These are phyloP conservation scores for Boletales sp. DNA, from an alignment of 768 basidiomycete species.

Conservation along the genomic window DNA sequence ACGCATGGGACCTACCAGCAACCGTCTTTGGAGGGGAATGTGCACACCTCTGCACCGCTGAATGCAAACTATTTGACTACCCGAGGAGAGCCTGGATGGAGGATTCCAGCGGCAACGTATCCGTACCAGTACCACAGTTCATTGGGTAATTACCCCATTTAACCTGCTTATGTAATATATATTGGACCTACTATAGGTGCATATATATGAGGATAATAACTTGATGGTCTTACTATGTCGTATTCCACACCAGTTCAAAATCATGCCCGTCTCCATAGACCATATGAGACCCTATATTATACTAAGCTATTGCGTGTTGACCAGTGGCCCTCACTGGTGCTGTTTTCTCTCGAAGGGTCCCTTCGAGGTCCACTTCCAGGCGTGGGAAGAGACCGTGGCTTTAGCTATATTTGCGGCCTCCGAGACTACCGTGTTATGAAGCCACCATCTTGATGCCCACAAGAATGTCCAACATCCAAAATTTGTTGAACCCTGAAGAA, in stretches of 20 bases:
- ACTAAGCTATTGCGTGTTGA: too few relatives aligned
- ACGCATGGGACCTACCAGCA: conserved; percentile 15
- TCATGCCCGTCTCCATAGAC: too few relatives aligned
- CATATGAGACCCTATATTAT: too few relatives aligned
- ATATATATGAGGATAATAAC: too few relatives aligned
- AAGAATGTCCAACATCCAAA: conserved; percentile 54
- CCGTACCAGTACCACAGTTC: conserved; percentile 18
- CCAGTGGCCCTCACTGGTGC: too few relatives aligned
- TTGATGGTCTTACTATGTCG: too few relatives aligned
- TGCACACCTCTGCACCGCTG: conserved; percentile 5
- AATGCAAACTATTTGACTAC: conserved; percentile 15
- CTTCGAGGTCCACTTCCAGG: too few relatives aligned
- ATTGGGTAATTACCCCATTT: conserved; percentile 21
- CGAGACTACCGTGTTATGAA: conserved; percentile 16
- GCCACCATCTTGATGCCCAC: conserved; percentile 19
- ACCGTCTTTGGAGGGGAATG: conserved; percentile 1
- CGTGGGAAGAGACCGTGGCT: too few relatives aligned
- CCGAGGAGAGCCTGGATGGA: conserved; percentile 21
- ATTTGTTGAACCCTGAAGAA: conserved; percentile 55
- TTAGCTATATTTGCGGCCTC: too few relatives aligned
- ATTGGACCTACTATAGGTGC: conserved; percentile 32
- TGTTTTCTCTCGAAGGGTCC: too few relatives aligned
- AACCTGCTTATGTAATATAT: conserved; percentile 24
- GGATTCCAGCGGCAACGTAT: conserved; percentile 12
- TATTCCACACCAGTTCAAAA: too few relatives aligned